Evolutionary conservation across 768 basidiomycete genomes (phyloP).

Genomic region (Lentinula sp.): DNA sequence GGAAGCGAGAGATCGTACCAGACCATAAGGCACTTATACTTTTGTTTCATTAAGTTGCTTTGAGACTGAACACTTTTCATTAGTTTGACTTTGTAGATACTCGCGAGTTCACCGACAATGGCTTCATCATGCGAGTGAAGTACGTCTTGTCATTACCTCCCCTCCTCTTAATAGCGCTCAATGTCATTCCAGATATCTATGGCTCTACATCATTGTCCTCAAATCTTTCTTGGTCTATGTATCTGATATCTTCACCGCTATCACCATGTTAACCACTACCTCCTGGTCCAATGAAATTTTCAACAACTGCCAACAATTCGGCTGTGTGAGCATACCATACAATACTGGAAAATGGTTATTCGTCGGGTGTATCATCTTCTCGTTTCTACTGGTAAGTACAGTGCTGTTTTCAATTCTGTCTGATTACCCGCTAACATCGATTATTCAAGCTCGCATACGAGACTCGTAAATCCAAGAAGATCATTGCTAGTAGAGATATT

Average conservation of each 20-base stretch:
- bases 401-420: neutral
- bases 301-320: constrained; percentile 56
- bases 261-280: constrained; percentile 90
- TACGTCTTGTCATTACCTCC: constrained; percentile 26
- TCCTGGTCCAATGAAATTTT: constrained; percentile 93
- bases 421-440: constrained; percentile 1
- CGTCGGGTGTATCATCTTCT: constrained; percentile 96
- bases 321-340: constrained; percentile 86
- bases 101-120: constrained; percentile 85
- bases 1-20: constrained; percentile 96
- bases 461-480: constrained; percentile 84
- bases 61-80: constrained; percentile 14
- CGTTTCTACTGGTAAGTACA: constrained; percentile 80
- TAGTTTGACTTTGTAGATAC: constrained; percentile 98
- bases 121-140: constrained; percentile 84
- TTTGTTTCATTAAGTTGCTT: neutral
- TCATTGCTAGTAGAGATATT: constrained; percentile 93
- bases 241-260: constrained; percentile 95
- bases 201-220: constrained; percentile 88
- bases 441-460: constrained; percentile 80
- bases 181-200: constrained; percentile 63
- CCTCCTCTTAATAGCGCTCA: neutral
- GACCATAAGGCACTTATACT: constrained; percentile 82
- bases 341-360: constrained; percentile 92
- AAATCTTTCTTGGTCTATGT: constrained; percentile 96